Evolutionary conservation across 257 asterid species (phyloP), one percentile per base, ranked within the genome.

Genomic region (Haberlea rhodopensis): DNA sequence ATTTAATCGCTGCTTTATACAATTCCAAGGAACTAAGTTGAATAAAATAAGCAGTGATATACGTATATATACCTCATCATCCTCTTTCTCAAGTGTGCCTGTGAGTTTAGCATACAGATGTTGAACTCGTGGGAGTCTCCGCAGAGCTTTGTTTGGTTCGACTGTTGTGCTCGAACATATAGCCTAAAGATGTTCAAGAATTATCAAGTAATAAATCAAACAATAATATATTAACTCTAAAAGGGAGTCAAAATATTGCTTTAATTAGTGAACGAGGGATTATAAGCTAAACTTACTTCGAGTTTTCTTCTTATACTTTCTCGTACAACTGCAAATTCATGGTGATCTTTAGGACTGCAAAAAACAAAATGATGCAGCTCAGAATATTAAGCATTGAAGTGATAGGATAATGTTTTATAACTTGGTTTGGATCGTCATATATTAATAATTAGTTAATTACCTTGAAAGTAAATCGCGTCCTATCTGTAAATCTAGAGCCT

Each of bases 381-480:
- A 20, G 3, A 63, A 49, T 49, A 62, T 15, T 21, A 32, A 48
- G 45, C 25, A 59, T 64, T 18, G 28, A 37, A 10, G 46, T 37
- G 59, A 23, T 29, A 8, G 19, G 22, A 34, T 24, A 16, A 68
- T 58, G 63, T 53, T 49, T 5, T 53, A 31, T 24, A 34, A 68
- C 34, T 24, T 2, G 25, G n/a, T n/a, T n/a, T n/a, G n/a, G n/a
- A n/a, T n/a, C n/a, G n/a, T n/a, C n/a, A n/a, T n/a, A n/a, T n/a
- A n/a, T n/a, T n/a, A n/a, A 49, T 10, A 37, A 45, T 23, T 48
- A 23, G 27, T 60, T 63, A 57, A 22, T 53, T 46, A 92, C 99
- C 99, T 92, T 76, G 97, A 78, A 46, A 94, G 95, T 71, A 94
- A 84, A 79, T 94, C 96, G 23, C 81, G 85, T 34, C 94, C 96